Percentiles rank a stretch among this genome's conserved stretches.
These are phyloP conservation scores for Zygosaccharomyces kombuchaensis DNA, from an alignment of 805 yeast species.

Conservation along the genomic window DNA sequence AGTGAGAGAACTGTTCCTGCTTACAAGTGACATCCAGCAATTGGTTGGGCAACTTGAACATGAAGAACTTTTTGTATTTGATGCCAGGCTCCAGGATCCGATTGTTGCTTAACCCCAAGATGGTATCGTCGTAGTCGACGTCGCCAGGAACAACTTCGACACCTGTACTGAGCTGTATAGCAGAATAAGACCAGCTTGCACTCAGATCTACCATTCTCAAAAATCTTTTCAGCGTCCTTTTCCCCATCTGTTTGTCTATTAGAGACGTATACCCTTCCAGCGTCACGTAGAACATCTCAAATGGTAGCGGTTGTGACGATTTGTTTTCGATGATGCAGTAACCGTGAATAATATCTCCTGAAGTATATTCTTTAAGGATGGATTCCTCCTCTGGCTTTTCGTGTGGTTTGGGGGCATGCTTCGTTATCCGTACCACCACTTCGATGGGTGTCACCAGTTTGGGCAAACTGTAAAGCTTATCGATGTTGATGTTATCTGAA, in stretches of 20 bases:
- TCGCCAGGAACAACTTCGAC: constrained; percentile 44
- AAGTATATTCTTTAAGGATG: constrained; percentile 51
- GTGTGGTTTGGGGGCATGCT: constrained; percentile 45
- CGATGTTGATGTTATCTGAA: constrained; percentile 45
- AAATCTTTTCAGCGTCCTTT: constrained; percentile 43
- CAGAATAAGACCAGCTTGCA: constrained; percentile 51
- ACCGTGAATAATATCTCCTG: constrained; percentile 67
- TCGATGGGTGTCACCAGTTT: constrained; percentile 43
- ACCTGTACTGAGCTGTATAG: constrained; percentile 50
- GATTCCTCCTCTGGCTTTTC: constrained; percentile 43
- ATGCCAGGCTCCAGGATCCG: constrained; percentile 46
- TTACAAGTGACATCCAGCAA: constrained; percentile 50
- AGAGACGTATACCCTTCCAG: constrained; percentile 41
- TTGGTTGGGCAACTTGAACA: constrained; percentile 53
- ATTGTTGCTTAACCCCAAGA: constrained; percentile 47
- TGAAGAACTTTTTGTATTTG: constrained; percentile 54
- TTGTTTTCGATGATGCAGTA: constrained; percentile 48
- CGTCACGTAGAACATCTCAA: constrained; percentile 57
- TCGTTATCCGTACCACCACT: constrained; percentile 49
- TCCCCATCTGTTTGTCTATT: constrained; percentile 32
- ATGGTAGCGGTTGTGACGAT: constrained; percentile 45
- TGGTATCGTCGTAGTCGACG: constrained; percentile 45
- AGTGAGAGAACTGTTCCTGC: constrained; percentile 40
- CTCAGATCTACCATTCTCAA: constrained; percentile 57
- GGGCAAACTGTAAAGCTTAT: constrained; percentile 48